Evolutionary conservation across 78 protist genomes (phyloP), one percentile per base, ranked within the genome.

Genomic region (Trichosphaerium sp.): DNA sequence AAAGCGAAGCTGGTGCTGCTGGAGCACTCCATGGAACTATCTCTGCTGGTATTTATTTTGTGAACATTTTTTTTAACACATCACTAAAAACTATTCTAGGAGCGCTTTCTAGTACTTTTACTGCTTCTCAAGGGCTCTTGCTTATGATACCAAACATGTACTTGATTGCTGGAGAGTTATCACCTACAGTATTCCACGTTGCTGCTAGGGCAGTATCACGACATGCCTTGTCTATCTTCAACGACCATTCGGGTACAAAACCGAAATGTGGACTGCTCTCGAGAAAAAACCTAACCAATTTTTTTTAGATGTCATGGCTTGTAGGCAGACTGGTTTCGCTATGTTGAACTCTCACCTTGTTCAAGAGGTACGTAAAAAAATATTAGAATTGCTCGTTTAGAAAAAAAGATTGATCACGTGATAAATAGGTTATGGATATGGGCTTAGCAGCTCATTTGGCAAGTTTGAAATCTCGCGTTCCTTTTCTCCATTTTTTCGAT

Each of bases 61-160:
- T n/a, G n/a, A n/a, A n/a, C n/a, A n/a, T n/a, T n/a, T n/a, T n/a
- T n/a, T n/a, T n/a, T n/a, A n/a, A n/a, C n/a, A n/a, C n/a, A n/a
- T n/a, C n/a, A n/a, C n/a, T n/a, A n/a, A n/a, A n/a, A n/a, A n/a
- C n/a, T n/a, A n/a, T n/a, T n/a, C 64, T 76, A 10, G 90, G 90
- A 2, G 15, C 75, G 0, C 72, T 85, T n/a, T 65, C 78, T 18
- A 42, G 75, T 14, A 75, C 87, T 12, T 80, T 43, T 69, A 85
- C 90, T n/a, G 64, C 78, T 11, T 80, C 86, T 23, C 90, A 85
- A 52, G 90, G 90, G 5, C 59, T 85, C n/a, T 51, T 85, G 39
- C 66, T 85, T 32, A 85, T 85, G 90, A 60, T 85, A 31, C 90
- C 90, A 43, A 80, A 80, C 72, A 71, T 85, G 75, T 85, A 78